Base-by-base conservation (phyloP, 805 yeast genomes). In the Millerozyma miso region DNA sequence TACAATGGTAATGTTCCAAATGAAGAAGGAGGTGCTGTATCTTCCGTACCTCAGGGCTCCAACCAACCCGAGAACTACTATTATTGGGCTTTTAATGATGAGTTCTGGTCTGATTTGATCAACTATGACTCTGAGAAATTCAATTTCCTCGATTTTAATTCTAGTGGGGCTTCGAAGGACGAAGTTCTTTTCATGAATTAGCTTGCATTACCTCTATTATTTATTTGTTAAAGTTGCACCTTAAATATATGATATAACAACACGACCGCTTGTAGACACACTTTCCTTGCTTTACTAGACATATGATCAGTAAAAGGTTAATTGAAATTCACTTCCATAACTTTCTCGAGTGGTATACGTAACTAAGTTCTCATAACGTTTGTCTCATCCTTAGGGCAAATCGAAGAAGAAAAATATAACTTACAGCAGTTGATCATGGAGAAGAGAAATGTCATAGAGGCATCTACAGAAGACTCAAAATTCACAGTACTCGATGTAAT, bases 61-160 rank as follows among this genome's bases (percentile, higher is more conserved):
- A 23, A 23, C 10, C 64, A 72, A 39, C 52, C 70, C 16, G 79
- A 76, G 37, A 65, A 66, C 51, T 77, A 81, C 8, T 73, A 72
- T 38, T 71, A 74, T 65, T 32, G 34, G 34, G 75, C 80, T 7
- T 58, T 82, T 31, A 80, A 79, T 44, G 89, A 83, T 53, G 89
- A 83, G 54, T 80, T 83, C 51, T 83, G 89, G 89, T 71, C 80
- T 31, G 85, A 83, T 45, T 58, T 76, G 29, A 56, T 76, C 26
- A 65, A 65, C 40, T 55, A 67, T 0, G 64, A 54, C 34, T 48
- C 65, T 14, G 65, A 67, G 50, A 57, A 58, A 39, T 52, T 67
- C 37, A 62, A 67, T 41, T 65, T 69, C 38, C 56, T 66, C 5
- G 63, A 53, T 43, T 37, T 19, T 29, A 49, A 43, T n/a, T 55